phyloP scores from a whole-genome alignment of 2,329 filamentous ascomycete species.

The Domatiomyces catenatus region DNA sequence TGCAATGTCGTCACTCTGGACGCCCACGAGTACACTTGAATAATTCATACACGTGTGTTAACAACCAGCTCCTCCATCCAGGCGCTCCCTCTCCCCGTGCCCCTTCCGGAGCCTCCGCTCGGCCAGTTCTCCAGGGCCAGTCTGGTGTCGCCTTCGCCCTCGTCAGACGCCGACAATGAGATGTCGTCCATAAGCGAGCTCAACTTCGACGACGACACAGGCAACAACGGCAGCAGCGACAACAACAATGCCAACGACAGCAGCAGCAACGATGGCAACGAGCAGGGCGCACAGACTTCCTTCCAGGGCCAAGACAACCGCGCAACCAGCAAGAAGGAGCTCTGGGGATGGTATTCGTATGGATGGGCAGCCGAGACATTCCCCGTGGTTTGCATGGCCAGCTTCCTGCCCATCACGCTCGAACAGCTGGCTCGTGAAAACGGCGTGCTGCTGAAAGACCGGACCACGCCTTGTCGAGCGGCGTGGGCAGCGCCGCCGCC shows the following conservation, averaged over 20 bases:
- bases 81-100: background rate
- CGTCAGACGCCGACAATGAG: conserved; percentile 57
- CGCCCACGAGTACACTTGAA: background rate
- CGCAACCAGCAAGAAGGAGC: conserved; percentile 74
- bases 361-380: conserved; percentile 94
- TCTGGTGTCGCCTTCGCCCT: conserved; percentile 42
- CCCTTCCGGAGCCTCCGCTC: background rate
- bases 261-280: conserved; percentile 21
- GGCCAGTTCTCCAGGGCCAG: conserved; percentile 35
- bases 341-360: conserved; percentile 90
- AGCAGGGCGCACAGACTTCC: conserved; percentile 24
- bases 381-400: conserved; percentile 71
- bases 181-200: conserved; percentile 23
- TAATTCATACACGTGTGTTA: background rate
- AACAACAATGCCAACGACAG: conserved; percentile 20
- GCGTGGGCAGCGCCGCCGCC: conserved; percentile 32
- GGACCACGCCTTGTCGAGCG: conserved; percentile 55
- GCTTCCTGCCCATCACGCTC: conserved; percentile 88
- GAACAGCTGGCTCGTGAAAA: conserved; percentile 88
- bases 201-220: conserved; percentile 20
- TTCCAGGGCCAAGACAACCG: conserved; percentile 77
- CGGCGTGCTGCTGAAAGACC: conserved; percentile 70
- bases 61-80: background rate
- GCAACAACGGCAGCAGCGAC: conserved; percentile 9
- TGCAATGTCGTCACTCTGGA: background rate